Evolutionary conservation across 1,139 yeast species (phyloP).

Genomic region (Yamadazyma diospyri): DNA sequence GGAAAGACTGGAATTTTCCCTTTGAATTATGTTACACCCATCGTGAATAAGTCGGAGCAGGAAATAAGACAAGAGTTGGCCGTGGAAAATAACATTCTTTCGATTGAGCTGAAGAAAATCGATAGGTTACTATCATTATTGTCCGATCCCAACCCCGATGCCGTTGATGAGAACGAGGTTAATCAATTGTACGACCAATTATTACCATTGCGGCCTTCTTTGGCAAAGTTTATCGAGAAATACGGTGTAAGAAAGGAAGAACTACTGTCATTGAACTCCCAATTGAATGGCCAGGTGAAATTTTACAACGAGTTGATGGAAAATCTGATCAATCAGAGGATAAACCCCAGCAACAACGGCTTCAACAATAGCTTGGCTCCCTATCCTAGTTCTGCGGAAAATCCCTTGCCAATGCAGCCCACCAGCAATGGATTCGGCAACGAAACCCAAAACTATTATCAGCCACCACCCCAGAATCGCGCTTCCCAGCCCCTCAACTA

Average conservation of each 20-base stretch:
- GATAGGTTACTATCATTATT: constrained; percentile 63
- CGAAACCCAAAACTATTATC: constrained; percentile 1
- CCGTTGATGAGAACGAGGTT: constrained; percentile 39
- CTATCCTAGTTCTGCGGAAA: constrained; percentile 4
- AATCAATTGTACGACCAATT: constrained; percentile 63
- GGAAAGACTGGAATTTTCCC: constrained; percentile 93
- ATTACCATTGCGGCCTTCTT: constrained; percentile 67
- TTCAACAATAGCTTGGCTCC: constrained; percentile 3
- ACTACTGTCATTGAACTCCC: constrained; percentile 62
- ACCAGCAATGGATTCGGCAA: constrained; percentile 18
- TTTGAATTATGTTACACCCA: constrained; percentile 81
- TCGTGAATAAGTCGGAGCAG: constrained; percentile 61
- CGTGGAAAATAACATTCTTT: constrained; percentile 27
- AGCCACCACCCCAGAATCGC: constrained; percentile 4
- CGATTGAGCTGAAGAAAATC: constrained; percentile 43
- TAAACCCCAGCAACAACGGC: constrained; percentile 3
- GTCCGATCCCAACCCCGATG: constrained; percentile 37
- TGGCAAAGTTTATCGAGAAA: constrained; percentile 71
- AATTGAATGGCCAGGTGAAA: constrained; percentile 63
- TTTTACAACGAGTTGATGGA: constrained; percentile 71
- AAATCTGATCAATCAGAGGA: constrained; percentile 27
- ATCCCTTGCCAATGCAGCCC: constrained; percentile 11
- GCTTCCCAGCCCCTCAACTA: too few relatives aligned
- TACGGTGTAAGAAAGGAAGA: constrained; percentile 75
- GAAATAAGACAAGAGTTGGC: constrained; percentile 31